Conservation (phyloP, 495 filamentous ascomycete species). For the Podospora fimiseda region DNA sequence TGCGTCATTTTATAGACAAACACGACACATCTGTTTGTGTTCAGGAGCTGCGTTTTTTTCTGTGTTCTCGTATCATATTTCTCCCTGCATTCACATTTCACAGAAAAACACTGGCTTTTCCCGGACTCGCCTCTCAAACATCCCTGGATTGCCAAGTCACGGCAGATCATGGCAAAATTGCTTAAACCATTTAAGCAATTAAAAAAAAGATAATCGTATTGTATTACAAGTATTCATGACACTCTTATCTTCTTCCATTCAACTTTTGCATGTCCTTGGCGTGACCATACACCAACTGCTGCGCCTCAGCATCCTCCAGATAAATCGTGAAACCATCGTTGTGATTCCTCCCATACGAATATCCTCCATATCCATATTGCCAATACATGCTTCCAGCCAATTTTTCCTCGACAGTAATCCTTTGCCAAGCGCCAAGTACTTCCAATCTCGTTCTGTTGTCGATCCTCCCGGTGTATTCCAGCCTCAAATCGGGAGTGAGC, state of each 20-base stretch:
- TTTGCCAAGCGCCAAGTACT: slow-evolving; percentile 56
- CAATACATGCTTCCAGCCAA: slow-evolving; percentile 56
- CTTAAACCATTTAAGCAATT: background rate
- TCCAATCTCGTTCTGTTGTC: slow-evolving; percentile 33
- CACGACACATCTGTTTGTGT: too few relatives aligned
- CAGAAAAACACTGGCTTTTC: too few relatives aligned
- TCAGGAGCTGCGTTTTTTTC: too few relatives aligned
- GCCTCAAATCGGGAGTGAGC: slow-evolving; percentile 34
- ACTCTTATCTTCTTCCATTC: slow-evolving; percentile 11
- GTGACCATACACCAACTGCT: slow-evolving; percentile 31
- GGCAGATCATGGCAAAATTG: background rate
- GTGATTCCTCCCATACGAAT: slow-evolving; percentile 48
- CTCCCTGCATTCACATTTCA: too few relatives aligned
- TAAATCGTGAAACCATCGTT: slow-evolving; percentile 55
- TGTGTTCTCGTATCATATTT: too few relatives aligned
- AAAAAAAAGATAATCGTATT: background rate
- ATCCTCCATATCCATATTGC: slow-evolving; percentile 55
- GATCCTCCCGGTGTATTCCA: slow-evolving; percentile 27
- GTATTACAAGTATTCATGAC: background rate
- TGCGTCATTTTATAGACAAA: too few relatives aligned
- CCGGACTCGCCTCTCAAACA: too few relatives aligned
- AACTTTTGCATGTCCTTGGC: slow-evolving; percentile 23
- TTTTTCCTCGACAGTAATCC: slow-evolving; percentile 43
- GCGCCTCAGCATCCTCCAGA: slow-evolving; percentile 34
- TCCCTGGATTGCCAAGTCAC: too few relatives aligned